Evolutionary conservation across 2,329 filamentous ascomycete species (phyloP).

Genomic region (Colletotrichum lentis): DNA sequence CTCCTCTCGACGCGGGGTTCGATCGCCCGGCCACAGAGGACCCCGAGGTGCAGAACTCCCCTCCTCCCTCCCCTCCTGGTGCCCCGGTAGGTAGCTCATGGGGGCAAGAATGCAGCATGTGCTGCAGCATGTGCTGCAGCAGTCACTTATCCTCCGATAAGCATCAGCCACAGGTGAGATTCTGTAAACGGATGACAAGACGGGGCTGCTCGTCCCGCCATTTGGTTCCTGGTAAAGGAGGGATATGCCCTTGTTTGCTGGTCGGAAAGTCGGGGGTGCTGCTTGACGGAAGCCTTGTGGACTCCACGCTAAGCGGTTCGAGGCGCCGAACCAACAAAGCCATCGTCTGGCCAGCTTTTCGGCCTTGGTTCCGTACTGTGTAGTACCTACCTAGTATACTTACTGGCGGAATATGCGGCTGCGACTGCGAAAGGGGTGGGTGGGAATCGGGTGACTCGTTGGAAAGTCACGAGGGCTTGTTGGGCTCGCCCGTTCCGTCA

Average conservation of each 20-base stretch:
- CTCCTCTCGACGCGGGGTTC: conserved; percentile 23
- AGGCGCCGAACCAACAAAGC: not conserved
- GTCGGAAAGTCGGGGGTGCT: conserved; percentile 12
- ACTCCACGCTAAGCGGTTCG: not conserved
- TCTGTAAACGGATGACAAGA: not conserved
- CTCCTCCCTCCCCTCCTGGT: not conserved
- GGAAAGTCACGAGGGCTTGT: conserved; percentile 28
- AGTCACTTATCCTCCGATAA: conserved; percentile 21
- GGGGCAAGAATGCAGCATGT: conserved; percentile 4
- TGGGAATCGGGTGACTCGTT: conserved; percentile 18
- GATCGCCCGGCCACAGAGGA: conserved; percentile 36
- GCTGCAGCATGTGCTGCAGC: conserved; percentile 6
- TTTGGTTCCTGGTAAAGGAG: not conserved
- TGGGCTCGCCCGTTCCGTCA: conserved; percentile 25
- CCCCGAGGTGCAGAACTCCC: conserved; percentile 32
- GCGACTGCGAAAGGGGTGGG: conserved; percentile 11
- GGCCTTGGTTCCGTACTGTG: conserved; percentile 23
- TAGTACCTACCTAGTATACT: too few species aligned
- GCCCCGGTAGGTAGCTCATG: conserved; percentile 14
- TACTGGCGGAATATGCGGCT: conserved; percentile 17
- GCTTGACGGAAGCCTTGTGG: not conserved
- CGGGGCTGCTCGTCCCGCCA: conserved; percentile 3
- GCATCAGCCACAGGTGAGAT: conserved; percentile 22
- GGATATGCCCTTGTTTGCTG: not conserved
- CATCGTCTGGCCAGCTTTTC: not conserved